Evolutionary conservation across 345 rosid genomes (phyloP), one percentile per base, ranked within the genome.

Genomic region (Erysimum cheiranthoides): DNA sequence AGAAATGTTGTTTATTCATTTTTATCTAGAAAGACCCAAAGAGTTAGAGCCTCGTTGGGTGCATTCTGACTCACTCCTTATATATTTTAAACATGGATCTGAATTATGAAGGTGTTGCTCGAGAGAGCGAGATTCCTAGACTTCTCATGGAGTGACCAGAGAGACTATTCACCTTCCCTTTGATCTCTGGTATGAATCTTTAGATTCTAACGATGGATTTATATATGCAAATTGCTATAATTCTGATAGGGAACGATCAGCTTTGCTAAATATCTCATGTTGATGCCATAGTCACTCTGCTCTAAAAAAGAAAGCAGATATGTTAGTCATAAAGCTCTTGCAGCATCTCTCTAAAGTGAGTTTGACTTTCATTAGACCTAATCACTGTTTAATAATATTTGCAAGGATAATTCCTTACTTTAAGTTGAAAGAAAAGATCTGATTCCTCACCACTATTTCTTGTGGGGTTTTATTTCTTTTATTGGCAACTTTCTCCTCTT

Each of bases 1-100:
- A 54, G 52, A 46, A 73, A 54, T 61, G 18, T 32, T 68, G 58
- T 78, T 78, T 82, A 83, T 86, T 85, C 85, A 81, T 76, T 65
- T 73, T 72, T 85, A 86, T 86, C 89, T 80, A 73, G 49, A 75
- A 40, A 40, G 66, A 60, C 45, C 5, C 47, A 34, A 25, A 53
- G 70, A 61, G 11, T 59, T 42, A 51, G 65, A 79, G 72, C 9
- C 73, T 77, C 72, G 45, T 36, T 36, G 79, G 70, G 80, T 69
- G 80, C 82, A 78, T 80, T 85, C 81, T 73, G 82, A 79, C 75
- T 79, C 78, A 79, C 66, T 45, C 53, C 49, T 54, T 30, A 11
- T 18, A 63, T 62, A 78, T 71, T 70, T 68, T 59, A 78, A 43
- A 59, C 73, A 71, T 66, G 69, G 47, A 78, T 78, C 34, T 66